phyloP scores from a whole-genome alignment of 345 rosid species.

The Lenwebbia sp. region DNA sequence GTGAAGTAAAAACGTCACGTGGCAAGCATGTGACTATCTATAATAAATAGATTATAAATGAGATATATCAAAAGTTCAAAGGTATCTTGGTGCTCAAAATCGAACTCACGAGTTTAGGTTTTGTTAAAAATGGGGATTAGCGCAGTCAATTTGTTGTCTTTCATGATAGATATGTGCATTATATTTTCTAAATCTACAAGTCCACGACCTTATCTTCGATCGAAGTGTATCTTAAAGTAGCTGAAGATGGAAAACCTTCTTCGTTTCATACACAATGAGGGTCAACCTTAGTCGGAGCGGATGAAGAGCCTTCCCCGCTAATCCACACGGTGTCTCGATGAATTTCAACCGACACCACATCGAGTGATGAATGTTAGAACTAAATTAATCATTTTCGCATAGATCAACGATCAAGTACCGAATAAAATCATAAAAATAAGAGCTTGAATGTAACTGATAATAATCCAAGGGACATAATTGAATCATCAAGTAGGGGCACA shows the following conservation, averaged over 20 bases:
- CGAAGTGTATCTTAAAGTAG: not conserved
- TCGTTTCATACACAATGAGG: not conserved
- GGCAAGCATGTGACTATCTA: too few species aligned
- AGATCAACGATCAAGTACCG: not conserved
- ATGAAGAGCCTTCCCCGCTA: not conserved
- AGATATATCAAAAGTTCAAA: too few species aligned
- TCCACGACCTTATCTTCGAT: not conserved
- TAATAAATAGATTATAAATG: too few species aligned
- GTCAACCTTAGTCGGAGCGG: not conserved
- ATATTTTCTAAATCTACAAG: not conserved
- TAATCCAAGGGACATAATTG: not conserved
- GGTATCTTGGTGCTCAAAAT: too few species aligned
- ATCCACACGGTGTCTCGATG: not conserved
- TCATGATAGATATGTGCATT: too few species aligned
- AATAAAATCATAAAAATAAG: not conserved
- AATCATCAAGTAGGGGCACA: not conserved
- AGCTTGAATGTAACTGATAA: not conserved
- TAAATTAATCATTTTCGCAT: not conserved
- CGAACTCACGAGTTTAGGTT: too few species aligned
- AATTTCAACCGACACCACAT: not conserved
- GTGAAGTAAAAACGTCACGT: too few species aligned
- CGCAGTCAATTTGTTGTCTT: too few species aligned
- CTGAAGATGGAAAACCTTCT: not conserved
- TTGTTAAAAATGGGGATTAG: too few species aligned
- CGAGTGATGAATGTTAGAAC: not conserved